Evolutionary conservation across 768 basidiomycete genomes (phyloP).

Genomic region (Pholiota microspora): DNA sequence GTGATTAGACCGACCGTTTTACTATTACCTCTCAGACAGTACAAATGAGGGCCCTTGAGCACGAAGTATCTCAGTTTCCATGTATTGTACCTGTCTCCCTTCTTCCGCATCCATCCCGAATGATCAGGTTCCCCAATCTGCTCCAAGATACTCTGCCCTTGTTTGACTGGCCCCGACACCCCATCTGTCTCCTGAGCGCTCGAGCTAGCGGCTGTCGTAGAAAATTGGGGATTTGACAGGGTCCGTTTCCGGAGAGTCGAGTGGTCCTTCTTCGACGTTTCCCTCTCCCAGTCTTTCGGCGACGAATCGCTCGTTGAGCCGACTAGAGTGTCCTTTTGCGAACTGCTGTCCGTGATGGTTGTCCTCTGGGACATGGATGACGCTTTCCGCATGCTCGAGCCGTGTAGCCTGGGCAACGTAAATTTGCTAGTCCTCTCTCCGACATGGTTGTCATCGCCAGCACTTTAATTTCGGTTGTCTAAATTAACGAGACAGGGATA

Average conservation of each 20-base stretch:
- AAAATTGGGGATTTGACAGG: constrained; percentile 25
- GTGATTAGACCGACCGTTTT: constrained; percentile 44
- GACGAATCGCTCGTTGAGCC: constrained; percentile 1
- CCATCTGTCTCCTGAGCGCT: constrained; percentile 15
- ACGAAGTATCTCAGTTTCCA: constrained; percentile 95
- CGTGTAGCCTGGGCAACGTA: constrained; percentile 48
- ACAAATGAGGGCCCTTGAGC: constrained; percentile 89
- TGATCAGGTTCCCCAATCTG: constrained; percentile 92
- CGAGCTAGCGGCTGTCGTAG: constrained; percentile 9
- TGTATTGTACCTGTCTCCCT: constrained; percentile 85
- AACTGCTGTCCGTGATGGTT: constrained; percentile 28
- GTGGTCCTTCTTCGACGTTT: constrained; percentile 19
- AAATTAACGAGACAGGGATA: neutral
- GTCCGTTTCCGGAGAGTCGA: constrained; percentile 57
- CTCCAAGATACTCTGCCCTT: constrained; percentile 74
- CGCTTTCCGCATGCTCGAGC: constrained; percentile 37
- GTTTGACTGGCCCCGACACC: constrained; percentile 39
- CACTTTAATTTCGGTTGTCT: constrained; percentile 1
- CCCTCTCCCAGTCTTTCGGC: constrained; percentile 14
- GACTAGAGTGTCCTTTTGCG: constrained; percentile 14
- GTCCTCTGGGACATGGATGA: constrained; percentile 42
- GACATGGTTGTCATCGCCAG: constrained; percentile 30
- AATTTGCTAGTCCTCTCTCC: constrained; percentile 47
- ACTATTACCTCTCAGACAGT: constrained; percentile 78
- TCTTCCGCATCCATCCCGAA: constrained; percentile 94